Evolutionary conservation across 148 eudicot genomes (phyloP).

Genomic region (Dysphania ambrosioides): DNA sequence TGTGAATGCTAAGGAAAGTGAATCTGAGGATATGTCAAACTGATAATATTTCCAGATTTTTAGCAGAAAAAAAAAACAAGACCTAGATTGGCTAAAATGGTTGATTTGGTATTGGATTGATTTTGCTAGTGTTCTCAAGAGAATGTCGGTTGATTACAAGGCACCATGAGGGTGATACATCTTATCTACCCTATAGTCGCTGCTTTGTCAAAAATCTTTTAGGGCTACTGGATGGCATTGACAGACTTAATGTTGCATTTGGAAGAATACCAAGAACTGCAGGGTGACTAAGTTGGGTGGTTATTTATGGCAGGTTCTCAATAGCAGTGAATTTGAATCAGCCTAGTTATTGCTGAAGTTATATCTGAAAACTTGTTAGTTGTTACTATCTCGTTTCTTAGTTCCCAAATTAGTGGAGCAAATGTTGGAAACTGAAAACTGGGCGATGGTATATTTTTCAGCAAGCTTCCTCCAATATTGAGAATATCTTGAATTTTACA

Average conservation of each 20-base stretch:
- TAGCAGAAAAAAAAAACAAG: not conserved
- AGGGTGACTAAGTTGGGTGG: not conserved
- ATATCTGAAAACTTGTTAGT: too few species aligned
- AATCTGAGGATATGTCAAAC: too few species aligned
- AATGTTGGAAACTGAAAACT: not conserved
- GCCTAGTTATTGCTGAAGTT: not conserved
- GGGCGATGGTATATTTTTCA: not conserved
- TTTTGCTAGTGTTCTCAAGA: not conserved
- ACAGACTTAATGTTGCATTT: not conserved
- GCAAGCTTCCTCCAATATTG: not conserved
- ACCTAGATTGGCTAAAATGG: not conserved
- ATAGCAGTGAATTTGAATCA: not conserved
- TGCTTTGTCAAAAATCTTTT: not conserved
- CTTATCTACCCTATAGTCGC: not conserved
- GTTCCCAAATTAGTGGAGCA: too few species aligned
- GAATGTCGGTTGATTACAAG: not conserved
- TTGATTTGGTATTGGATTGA: not conserved
- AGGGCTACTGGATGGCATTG: not conserved
- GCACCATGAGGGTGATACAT: not conserved
- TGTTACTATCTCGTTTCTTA: too few species aligned
- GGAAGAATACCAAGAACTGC: not conserved
- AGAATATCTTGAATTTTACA: not conserved
- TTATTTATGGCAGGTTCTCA: not conserved
- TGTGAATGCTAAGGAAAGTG: not conserved
- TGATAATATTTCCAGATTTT: not conserved